phyloP scores from a whole-genome alignment of 1,139 yeast genomes.

The Candida glucosophila region DNA sequence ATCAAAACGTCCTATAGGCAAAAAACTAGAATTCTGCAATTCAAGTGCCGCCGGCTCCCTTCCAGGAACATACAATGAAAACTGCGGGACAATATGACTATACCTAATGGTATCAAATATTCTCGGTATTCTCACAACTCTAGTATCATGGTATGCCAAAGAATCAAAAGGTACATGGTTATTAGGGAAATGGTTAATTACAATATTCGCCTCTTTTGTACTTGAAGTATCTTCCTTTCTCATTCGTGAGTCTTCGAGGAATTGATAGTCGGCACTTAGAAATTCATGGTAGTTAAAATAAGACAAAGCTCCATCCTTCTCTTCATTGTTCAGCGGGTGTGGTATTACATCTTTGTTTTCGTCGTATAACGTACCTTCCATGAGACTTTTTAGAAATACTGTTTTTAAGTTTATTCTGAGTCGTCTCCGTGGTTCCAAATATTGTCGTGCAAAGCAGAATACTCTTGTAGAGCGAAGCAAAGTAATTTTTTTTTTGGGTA shows the following conservation, averaged over 20 bases:
- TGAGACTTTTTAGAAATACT: too few species aligned
- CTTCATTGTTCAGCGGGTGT: constrained; percentile 1
- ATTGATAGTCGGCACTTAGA: constrained; percentile 25
- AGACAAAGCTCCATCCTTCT: constrained; percentile 9
- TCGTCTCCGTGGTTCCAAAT: too few species aligned
- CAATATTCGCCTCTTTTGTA: constrained; percentile 25
- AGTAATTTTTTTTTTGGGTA: not conserved
- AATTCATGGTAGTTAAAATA: constrained; percentile 67
- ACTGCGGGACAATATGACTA: constrained; percentile 46
- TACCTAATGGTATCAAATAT: constrained; percentile 19
- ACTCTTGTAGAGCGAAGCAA: not conserved
- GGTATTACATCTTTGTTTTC: constrained; percentile 8
- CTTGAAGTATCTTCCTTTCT: constrained; percentile 1
- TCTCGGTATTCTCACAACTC: constrained; percentile 62
- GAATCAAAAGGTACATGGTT: constrained; percentile 25
- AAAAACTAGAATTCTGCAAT: constrained; percentile 15
- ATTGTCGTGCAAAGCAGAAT: not conserved
- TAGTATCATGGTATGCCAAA: constrained; percentile 23
- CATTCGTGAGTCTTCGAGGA: constrained; percentile 6
- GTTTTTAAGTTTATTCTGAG: too few species aligned
- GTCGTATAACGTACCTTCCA: constrained; percentile 9
- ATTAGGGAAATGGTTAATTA: constrained; percentile 62
- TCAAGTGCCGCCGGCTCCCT: constrained; percentile 53
- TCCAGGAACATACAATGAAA: constrained; percentile 54
- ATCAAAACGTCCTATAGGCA: constrained; percentile 29